phyloP scores from a whole-genome alignment of 257 asterid species.

The Solanum paucissectum region DNA sequence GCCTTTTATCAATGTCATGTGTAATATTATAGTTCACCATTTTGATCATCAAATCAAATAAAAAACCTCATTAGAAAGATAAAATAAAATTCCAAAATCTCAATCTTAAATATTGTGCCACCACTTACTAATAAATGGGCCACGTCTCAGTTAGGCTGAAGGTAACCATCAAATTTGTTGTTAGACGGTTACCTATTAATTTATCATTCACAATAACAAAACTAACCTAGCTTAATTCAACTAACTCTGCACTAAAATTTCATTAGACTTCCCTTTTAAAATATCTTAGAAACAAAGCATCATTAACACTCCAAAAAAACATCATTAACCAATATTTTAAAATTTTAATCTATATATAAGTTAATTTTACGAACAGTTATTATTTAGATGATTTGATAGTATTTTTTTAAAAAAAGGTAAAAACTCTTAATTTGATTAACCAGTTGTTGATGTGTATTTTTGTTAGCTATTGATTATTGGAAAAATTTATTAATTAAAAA shows the following conservation, averaged over 20 bases:
- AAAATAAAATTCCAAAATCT: not conserved
- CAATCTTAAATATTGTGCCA: not conserved
- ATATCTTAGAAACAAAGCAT: not conserved
- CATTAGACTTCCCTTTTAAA: not conserved
- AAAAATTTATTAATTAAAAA: not conserved
- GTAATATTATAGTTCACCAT: not conserved
- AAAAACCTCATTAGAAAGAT: not conserved
- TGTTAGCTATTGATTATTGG: not conserved
- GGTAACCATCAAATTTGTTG: not conserved
- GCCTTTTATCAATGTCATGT: accelerated
- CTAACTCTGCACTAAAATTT: not conserved
- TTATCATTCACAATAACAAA: not conserved
- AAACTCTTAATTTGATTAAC: not conserved
- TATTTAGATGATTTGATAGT: not conserved
- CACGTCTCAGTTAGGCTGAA: not conserved
- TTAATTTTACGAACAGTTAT: not conserved
- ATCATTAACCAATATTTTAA: not conserved
- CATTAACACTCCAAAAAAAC: not conserved
- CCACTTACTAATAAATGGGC: not conserved
- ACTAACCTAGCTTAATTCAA: not conserved
- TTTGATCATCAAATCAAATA: not conserved
- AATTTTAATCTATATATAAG: not conserved
- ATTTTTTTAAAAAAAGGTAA: not conserved
- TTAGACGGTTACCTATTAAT: not conserved
- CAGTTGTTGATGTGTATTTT: not conserved